Evolutionary conservation across 2,329 filamentous ascomycete species (phyloP), one percentile per base, ranked within the genome.

Genomic region (Ascochyta fabae): DNA sequence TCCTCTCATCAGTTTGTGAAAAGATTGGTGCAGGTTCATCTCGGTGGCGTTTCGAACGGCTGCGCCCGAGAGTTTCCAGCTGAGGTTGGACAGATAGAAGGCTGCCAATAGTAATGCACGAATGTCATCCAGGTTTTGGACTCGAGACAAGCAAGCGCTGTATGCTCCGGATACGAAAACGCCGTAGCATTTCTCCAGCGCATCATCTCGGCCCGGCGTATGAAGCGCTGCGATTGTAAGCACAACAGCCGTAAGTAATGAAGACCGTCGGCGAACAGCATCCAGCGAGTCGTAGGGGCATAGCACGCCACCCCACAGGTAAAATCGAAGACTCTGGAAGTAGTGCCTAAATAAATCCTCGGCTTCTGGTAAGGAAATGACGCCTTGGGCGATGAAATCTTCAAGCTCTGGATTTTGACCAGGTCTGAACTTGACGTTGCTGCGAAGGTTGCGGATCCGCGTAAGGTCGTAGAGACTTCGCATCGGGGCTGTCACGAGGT

Each of bases 21-120:
- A 75, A 0, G 74, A 70, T 31, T 73, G 74, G 43, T 78, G 75
- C 7, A 78, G 50, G 48, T 76, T 75, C 64, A 77, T 73, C 59
- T 78, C 77, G 2, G 75, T 74, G 3, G 74, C 75, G 29, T 75
- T 74, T 3, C 76, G 66, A 1, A 78, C 75, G 6, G 75, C 75
- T 3, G 74, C 63, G 8, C 75, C 75, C 12, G 75, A 73, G 2
- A 78, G 66, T 38, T 77, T 73, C 71, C 75, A 77, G 60, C 73
- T 77, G 12, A 77, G 59, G 49, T 76, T 75, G 10, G 75, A 72
- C 0, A 78, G 67, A 51, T 76, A 78, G 59, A 78, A 77, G 3
- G 76, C 73, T 12, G 73, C 75, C 27, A 79, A 69, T 43, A 72
- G 71, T 19, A 77, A 56, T 6, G 73, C 77, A 4, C 76, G 73